These are phyloP conservation scores for Petunia hybrid DNA, from an alignment of 305 asterid genomes.

Conservation along the genomic window DNA sequence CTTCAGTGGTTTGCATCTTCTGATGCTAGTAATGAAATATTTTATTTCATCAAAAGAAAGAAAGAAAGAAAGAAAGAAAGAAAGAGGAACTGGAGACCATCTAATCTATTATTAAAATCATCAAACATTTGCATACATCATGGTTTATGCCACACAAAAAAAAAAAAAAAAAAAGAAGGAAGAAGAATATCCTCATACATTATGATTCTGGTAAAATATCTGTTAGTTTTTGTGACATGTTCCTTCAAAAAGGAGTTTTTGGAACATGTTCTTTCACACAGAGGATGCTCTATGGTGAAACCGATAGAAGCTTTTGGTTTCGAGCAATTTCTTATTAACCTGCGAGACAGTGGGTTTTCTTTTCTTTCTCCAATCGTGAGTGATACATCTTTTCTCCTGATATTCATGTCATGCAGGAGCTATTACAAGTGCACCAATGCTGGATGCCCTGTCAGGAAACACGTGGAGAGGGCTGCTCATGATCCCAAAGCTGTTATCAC, in stretches of 20 bases:
- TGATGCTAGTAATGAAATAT: too few relatives aligned
- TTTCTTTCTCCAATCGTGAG: neutral
- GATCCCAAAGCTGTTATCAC: constrained; percentile 98
- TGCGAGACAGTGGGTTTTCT: neutral
- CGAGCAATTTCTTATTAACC: neutral
- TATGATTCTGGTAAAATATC: neutral
- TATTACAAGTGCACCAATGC: constrained; percentile 91
- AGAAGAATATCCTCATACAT: neutral
- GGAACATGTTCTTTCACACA: neutral
- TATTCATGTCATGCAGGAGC: constrained; percentile 65
- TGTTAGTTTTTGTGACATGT: neutral
- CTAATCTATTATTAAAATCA: neutral
- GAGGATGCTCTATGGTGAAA: neutral
- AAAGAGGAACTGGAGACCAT: neutral
- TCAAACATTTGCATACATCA: constrained; percentile 12
- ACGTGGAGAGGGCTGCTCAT: constrained; percentile 95
- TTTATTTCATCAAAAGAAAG: too few relatives aligned
- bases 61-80: too few relatives aligned
- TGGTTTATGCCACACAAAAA: neutral
- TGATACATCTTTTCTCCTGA: neutral
- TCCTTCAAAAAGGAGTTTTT: neutral
- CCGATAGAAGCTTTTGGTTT: constrained; percentile 8
- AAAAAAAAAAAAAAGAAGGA: too few relatives aligned
- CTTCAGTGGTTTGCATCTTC: too few relatives aligned
- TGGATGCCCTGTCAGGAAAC: constrained; percentile 95